phyloP scores from a whole-genome alignment of 1,284 basidiomycete species.

The Erythrobasidium hasegawianum region DNA sequence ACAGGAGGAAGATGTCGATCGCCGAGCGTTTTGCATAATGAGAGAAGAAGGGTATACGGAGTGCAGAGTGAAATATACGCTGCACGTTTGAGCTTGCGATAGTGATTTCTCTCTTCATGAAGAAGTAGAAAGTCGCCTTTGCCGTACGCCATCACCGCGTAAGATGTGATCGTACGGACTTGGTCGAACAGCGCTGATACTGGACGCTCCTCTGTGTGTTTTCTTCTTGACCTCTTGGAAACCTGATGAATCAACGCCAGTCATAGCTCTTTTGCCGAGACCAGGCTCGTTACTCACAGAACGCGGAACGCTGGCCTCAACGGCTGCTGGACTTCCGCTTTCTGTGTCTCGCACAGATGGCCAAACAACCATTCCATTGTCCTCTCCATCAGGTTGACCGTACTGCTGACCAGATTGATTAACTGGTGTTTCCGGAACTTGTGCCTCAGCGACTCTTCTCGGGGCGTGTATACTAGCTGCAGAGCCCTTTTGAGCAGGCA shows the following conservation, averaged over 20 bases:
- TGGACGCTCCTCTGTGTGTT: neutral
- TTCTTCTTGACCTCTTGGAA: neutral
- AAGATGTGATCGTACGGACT: neutral
- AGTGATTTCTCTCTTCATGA: conserved; percentile 1
- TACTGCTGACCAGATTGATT: too few species aligned
- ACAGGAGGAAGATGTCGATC: conserved; percentile 15
- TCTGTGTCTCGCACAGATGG: neutral
- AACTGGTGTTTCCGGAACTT: too few species aligned
- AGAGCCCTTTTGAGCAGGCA: neutral
- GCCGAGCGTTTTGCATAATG: neutral
- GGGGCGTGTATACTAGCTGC: too few species aligned
- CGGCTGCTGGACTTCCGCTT: neutral
- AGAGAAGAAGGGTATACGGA: conserved; percentile 8
- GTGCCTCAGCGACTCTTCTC: too few species aligned
- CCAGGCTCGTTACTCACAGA: neutral
- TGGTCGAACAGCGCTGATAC: neutral
- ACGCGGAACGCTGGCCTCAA: neutral
- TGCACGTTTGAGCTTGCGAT: conserved; percentile 10
- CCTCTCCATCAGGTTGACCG: neutral
- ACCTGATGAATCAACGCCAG: neutral
- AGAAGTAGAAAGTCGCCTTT: neutral
- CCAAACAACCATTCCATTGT: neutral
- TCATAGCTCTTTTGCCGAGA: neutral
- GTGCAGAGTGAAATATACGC: neutral
- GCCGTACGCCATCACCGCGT: neutral